Evolutionary conservation across 2,329 filamentous ascomycete genomes (phyloP).

Genomic region (Tolypocladium guangdongense): DNA sequence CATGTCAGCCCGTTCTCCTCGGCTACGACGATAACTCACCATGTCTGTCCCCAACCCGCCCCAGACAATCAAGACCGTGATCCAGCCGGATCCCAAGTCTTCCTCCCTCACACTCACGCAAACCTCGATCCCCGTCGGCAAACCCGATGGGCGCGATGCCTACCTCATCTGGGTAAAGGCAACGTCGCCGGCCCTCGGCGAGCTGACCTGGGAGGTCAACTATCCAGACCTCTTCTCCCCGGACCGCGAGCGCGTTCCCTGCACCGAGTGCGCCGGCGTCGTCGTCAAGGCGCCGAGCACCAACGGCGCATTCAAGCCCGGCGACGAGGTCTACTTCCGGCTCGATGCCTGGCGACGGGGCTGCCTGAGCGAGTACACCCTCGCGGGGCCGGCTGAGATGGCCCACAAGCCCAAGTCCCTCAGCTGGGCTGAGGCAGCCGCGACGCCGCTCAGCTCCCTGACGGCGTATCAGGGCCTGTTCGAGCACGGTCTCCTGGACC

Average conservation of each 20-base stretch:
- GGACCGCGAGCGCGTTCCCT: conserved; percentile 17
- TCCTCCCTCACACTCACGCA: conserved; percentile 8
- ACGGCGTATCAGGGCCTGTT: conserved; percentile 32
- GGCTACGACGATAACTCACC: neutral
- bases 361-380: conserved; percentile 20
- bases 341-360: conserved; percentile 15
- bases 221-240: conserved; percentile 10
- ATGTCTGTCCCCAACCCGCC: conserved; percentile 3
- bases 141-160: conserved; percentile 8
- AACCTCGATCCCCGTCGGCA: conserved; percentile 11
- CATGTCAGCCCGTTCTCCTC: too few species aligned
- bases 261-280: conserved; percentile 28
- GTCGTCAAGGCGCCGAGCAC: conserved; percentile 18
- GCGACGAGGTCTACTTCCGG: conserved; percentile 23
- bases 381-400: conserved; percentile 19
- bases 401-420: conserved; percentile 22
- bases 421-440: conserved; percentile 22
- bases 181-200: conserved; percentile 20
- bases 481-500: conserved; percentile 19
- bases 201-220: conserved; percentile 19
- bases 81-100: conserved; percentile 11
- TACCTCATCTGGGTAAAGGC: conserved; percentile 21
- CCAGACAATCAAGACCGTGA: conserved; percentile 11
- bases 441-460: conserved; percentile 27
- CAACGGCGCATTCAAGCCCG: conserved; percentile 20